These are phyloP conservation scores for Aspergillus awamori DNA, from an alignment of 2,329 filamentous ascomycete species.

Conservation along the genomic window DNA sequence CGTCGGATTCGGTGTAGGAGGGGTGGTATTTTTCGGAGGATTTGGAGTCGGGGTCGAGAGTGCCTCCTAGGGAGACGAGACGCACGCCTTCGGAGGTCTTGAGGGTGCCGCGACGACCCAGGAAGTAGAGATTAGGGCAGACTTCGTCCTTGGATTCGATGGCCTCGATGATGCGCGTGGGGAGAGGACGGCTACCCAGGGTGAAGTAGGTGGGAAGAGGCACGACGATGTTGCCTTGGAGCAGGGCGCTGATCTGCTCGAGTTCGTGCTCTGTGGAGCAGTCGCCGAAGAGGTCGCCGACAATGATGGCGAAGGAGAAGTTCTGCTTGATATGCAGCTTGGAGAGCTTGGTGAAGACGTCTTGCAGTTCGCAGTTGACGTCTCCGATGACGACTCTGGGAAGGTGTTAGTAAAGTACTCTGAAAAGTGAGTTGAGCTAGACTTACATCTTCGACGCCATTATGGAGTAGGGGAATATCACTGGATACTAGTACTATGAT, in stretches of 20 bases:
- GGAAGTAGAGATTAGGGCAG: conserved; percentile 86
- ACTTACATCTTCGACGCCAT: conserved; percentile 64
- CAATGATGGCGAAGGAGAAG: conserved; percentile 82
- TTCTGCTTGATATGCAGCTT: conserved; percentile 82
- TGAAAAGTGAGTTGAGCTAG: neutral
- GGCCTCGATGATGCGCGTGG: conserved; percentile 69
- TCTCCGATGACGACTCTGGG: conserved; percentile 73
- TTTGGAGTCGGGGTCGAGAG: conserved; percentile 49
- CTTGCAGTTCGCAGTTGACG: conserved; percentile 74
- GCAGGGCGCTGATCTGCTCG: conserved; percentile 64
- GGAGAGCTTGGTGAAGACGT: conserved; percentile 77
- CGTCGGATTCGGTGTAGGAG: conserved; percentile 75
- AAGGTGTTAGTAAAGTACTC: conserved; percentile 18
- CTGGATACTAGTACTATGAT: conserved; percentile 16
- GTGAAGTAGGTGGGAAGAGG: conserved; percentile 91
- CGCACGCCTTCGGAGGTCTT: conserved; percentile 89
- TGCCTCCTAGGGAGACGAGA: conserved; percentile 83
- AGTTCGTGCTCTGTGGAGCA: conserved; percentile 54
- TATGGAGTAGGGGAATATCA: conserved; percentile 6
- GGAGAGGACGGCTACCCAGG: conserved; percentile 73
- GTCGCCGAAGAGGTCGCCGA: conserved; percentile 77
- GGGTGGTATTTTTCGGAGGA: conserved; percentile 71
- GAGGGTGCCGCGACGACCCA: conserved; percentile 82
- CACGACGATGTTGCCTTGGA: conserved; percentile 72
- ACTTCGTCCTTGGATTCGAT: conserved; percentile 73